Conservation (phyloP, 352 stramenopile genomes). For the Blastocystis sp. region DNA sequence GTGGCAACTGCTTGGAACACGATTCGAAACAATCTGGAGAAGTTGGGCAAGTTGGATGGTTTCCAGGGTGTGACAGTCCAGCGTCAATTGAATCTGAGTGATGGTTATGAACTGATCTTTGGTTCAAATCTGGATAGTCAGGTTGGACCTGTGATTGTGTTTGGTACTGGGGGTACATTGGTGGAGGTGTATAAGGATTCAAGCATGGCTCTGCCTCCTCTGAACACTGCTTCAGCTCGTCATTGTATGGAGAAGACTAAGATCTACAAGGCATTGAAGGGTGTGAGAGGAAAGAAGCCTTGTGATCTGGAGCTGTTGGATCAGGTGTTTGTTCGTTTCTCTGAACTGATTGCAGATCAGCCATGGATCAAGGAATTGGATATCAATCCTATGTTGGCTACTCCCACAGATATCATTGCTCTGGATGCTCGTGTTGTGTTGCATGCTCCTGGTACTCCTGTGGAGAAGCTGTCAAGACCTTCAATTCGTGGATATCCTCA, state of each 20-base stretch:
- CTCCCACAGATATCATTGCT: slow-evolving; percentile 39
- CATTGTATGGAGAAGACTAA: slow-evolving; percentile 58
- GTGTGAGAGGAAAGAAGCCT: slow-evolving; percentile 25
- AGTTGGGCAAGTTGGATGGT: slow-evolving; percentile 47
- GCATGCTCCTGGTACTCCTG: slow-evolving; percentile 22
- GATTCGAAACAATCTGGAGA: slow-evolving; percentile 57
- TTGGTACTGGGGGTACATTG: slow-evolving; percentile 58
- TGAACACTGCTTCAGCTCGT: slow-evolving; percentile 47
- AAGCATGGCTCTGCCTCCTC: slow-evolving; percentile 49
- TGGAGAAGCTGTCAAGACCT: slow-evolving; percentile 46
- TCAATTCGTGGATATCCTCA: slow-evolving; percentile 25
- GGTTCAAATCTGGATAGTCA: slow-evolving; percentile 50
- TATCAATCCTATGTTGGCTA: slow-evolving; percentile 55
- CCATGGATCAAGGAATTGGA: slow-evolving; percentile 59
- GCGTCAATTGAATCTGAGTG: slow-evolving; percentile 49
- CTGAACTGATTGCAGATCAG: slow-evolving; percentile 39
- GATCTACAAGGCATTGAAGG: slow-evolving; percentile 60
- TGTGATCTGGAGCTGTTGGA: slow-evolving; percentile 50
- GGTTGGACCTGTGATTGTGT: slow-evolving; percentile 62
- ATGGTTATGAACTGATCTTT: slow-evolving; percentile 60
- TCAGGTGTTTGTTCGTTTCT: slow-evolving; percentile 61
- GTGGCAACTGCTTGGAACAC: slow-evolving; percentile 40
- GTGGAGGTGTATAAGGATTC: slow-evolving; percentile 63
- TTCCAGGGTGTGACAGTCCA: slow-evolving; percentile 63
- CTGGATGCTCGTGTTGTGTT: slow-evolving; percentile 59